Conservation (phyloP, 2,329 filamentous ascomycete species). For the Neoarthrinium moseri region DNA sequence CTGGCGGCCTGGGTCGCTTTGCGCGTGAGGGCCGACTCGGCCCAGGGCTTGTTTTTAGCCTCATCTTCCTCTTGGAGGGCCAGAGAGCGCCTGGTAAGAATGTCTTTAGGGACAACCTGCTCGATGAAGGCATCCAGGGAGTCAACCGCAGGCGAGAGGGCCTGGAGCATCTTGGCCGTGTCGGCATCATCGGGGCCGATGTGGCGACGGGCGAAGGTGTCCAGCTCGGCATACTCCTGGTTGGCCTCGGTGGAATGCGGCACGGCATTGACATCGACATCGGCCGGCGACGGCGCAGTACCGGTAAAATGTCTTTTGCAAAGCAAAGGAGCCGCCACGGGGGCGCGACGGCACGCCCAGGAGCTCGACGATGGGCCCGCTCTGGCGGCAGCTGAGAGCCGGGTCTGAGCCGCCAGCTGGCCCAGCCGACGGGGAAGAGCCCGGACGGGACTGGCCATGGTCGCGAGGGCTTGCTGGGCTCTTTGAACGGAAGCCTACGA, state of each 20-base stretch:
- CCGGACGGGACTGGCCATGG: slow-evolving; percentile 25
- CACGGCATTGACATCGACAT: slow-evolving; percentile 16
- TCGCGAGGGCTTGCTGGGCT: not conserved
- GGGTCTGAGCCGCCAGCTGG: slow-evolving; percentile 24
- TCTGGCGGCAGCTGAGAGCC: slow-evolving; percentile 18
- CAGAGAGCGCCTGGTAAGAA: slow-evolving; percentile 67
- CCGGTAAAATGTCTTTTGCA: slow-evolving; percentile 14
- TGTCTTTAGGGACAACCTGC: slow-evolving; percentile 79
- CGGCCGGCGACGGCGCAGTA: slow-evolving; percentile 8
- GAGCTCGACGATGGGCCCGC: slow-evolving; percentile 12
- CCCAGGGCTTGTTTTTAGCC: slow-evolving; percentile 43
- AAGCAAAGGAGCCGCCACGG: slow-evolving; percentile 12
- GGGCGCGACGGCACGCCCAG: slow-evolving; percentile 20
- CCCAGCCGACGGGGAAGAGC: slow-evolving; percentile 25
- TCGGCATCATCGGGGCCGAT: slow-evolving; percentile 77
- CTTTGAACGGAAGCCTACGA: not conserved
- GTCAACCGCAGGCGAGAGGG: slow-evolving; percentile 70
- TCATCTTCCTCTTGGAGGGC: slow-evolving; percentile 40
- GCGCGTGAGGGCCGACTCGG: slow-evolving; percentile 60
- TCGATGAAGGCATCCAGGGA: slow-evolving; percentile 80
- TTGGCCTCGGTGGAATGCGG: slow-evolving; percentile 16
- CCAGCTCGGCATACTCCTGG: slow-evolving; percentile 35
- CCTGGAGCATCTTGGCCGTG: slow-evolving; percentile 74
- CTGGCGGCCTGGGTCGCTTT: slow-evolving; percentile 32
- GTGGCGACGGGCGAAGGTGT: slow-evolving; percentile 77